Conservation (phyloP, 495 filamentous ascomycete species). For the Terfezia claveryi region DNA sequence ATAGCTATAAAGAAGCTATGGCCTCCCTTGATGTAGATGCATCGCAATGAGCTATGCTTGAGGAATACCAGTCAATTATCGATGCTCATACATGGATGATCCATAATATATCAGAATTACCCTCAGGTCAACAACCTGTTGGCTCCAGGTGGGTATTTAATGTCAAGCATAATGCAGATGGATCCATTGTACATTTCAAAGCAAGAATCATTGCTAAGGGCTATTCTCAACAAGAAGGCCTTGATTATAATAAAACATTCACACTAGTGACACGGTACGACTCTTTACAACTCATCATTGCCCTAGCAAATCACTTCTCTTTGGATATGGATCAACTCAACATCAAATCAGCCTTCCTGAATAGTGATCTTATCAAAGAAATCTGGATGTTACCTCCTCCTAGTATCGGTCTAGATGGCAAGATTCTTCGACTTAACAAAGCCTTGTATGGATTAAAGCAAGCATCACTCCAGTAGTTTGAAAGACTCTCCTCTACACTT, state of each 20-base stretch:
- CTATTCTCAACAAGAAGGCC: neutral
- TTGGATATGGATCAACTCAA: neutral
- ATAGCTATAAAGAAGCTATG: neutral
- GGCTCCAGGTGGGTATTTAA: neutral
- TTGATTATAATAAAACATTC: neutral
- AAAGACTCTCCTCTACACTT: neutral
- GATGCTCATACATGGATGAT: neutral
- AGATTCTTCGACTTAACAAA: neutral
- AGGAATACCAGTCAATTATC: neutral
- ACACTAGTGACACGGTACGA: neutral
- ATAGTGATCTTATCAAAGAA: neutral
- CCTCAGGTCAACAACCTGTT: neutral
- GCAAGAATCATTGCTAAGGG: neutral
- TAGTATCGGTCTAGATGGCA: neutral
- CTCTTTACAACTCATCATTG: neutral
- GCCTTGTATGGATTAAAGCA: neutral
- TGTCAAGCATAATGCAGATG: neutral
- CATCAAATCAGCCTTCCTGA: neutral
- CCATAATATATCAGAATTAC: neutral
- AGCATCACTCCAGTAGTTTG: neutral
- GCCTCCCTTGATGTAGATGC: neutral
- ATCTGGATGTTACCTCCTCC: neutral
- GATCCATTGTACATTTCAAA: neutral
- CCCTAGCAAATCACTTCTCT: neutral
- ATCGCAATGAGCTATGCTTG: neutral